A percentile compares a stretch with the other conserved stretches of the same genome.
Conservation (phyloP, 805 yeast species). For the Torulaspora maleeae region DNA sequence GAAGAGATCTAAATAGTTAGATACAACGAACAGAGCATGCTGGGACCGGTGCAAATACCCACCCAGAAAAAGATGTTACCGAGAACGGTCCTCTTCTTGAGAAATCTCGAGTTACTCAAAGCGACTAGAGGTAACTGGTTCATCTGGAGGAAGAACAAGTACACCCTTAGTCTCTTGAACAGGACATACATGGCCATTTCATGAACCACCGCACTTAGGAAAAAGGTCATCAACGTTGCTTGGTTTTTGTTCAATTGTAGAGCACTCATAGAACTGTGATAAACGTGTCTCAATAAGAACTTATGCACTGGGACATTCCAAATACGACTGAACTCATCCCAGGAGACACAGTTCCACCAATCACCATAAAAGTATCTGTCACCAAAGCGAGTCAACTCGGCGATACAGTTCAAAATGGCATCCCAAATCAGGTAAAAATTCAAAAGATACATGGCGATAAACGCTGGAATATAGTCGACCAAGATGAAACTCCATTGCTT, state of each 20-base stretch:
- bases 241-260: conserved; percentile 55
- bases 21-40: conserved; percentile 79
- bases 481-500: conserved; percentile 39
- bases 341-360: conserved; percentile 96
- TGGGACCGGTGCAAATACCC: conserved; percentile 86
- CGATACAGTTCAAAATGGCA: conserved; percentile 81
- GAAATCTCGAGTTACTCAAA: conserved; percentile 53
- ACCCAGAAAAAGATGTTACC: conserved; percentile 88
- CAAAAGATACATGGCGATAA: conserved; percentile 67
- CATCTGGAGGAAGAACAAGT: conserved; percentile 77
- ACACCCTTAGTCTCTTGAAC: conserved; percentile 75
- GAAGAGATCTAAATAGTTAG: conserved; percentile 52
- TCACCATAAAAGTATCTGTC: conserved; percentile 92
- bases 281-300: conserved; percentile 86
- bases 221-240: conserved; percentile 75
- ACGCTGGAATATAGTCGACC: conserved; percentile 72
- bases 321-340: conserved; percentile 88
- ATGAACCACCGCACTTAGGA: conserved; percentile 78
- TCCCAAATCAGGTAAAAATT: conserved; percentile 94
- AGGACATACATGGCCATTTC: conserved; percentile 90
- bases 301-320: conserved; percentile 96
- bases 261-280: conserved; percentile 81
- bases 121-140: conserved; percentile 76
- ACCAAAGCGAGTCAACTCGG: conserved; percentile 80
- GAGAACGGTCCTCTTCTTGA: conserved; percentile 52